Base-by-base conservation (phyloP, 164 flowering plant genomes). In the Stephania yunnanensis region DNA sequence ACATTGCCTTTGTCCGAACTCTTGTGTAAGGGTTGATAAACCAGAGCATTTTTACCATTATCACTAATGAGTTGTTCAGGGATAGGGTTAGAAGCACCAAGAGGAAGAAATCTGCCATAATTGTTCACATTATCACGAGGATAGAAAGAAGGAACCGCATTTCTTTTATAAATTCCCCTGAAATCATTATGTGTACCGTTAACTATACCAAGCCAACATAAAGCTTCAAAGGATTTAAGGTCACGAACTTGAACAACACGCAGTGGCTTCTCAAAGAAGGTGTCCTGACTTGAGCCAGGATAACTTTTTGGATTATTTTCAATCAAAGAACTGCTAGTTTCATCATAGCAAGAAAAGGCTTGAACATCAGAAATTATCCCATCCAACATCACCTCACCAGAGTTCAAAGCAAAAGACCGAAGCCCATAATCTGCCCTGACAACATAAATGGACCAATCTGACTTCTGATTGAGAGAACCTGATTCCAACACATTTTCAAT, bases 371-470 rank as follows among this genome's bases (percentile, higher is more conserved):
- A 85, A 78, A 84, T 72, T 7, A 81, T 79, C 81, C 87, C 46
- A 78, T 79, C 84, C 95, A 93, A 92, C 5, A 84, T 66, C 61
- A 83, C 79, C 42, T 80, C 78, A 10, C 80, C 82, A 0, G 92
- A 82, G 75, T 74, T 78, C n/a, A 78, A 76, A 65, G 75, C 75
- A 68, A 73, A 80, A 31, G 81, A 80, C 68, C 76, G 76, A 70
- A 94, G 30, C 1, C 70, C 45, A 80, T 87, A 90, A 78, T 89
- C 96, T 7, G 82, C 87, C 81, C 96, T 90, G 6, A 80, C 82
- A 55, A 94, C 79, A 71, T 75, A 81, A 53, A 93, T 82, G 2
- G 76, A 83, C 55, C 74, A 75, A 74, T 66, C 70, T 50, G 70
- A 29, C 71, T 80, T 77, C 17, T 10, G n/a, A 20, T 77, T 78